Evolutionary conservation across 352 stramenopile species (phyloP).

Genomic region (Globisporangium perplexum): DNA sequence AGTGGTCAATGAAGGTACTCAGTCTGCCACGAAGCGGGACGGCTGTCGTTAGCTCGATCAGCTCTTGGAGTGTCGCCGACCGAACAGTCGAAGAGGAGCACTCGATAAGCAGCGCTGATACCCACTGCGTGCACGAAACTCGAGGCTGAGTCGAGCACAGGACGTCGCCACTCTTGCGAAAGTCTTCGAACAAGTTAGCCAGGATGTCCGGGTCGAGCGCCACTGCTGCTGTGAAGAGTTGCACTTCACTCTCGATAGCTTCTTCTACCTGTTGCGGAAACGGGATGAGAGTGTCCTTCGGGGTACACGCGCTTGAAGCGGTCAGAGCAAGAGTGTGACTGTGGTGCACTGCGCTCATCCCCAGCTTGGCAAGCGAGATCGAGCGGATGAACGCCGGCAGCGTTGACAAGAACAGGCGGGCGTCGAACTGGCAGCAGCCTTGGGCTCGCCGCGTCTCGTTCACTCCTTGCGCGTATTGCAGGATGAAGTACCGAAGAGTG

Average conservation of each 20-base stretch:
- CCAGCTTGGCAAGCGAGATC: constrained; percentile 8
- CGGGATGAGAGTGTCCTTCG: neutral
- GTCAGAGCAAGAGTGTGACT: constrained; percentile 1
- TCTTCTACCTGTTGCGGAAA: constrained; percentile 14
- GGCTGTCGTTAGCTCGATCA: constrained; percentile 3
- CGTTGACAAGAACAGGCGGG: constrained; percentile 21
- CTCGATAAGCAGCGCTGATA: constrained; percentile 5
- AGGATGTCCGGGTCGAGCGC: neutral
- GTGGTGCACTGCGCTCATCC: constrained; percentile 1
- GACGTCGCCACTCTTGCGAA: neutral
- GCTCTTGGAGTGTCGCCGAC: neutral
- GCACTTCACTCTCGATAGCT: constrained; percentile 7
- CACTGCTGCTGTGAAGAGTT: constrained; percentile 5
- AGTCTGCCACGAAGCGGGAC: neutral
- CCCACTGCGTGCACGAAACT: neutral
- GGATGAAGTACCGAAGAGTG: constrained; percentile 40
- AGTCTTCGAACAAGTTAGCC: neutral
- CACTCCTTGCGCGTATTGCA: constrained; percentile 8
- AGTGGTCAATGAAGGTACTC: constrained; percentile 15
- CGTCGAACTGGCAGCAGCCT: constrained; percentile 19
- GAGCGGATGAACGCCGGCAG: constrained; percentile 28
- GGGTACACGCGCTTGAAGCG: neutral
- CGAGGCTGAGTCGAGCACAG: neutral
- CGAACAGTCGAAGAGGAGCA: constrained; percentile 5
- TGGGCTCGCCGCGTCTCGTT: neutral